Base-by-base conservation (phyloP, 2,329 filamentous ascomycete species). In the Juglanconis sp. region DNA sequence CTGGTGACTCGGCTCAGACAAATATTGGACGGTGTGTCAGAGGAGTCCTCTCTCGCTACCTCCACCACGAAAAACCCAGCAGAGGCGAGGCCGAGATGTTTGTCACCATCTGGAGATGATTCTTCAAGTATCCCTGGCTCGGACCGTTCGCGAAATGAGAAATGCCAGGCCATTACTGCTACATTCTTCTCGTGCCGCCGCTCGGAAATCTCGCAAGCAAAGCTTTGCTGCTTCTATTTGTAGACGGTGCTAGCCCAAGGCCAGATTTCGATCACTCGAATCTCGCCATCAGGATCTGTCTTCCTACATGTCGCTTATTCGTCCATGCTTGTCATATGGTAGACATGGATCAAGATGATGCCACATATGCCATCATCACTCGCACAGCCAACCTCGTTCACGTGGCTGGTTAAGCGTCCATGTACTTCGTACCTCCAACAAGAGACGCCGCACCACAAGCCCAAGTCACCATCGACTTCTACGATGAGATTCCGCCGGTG, bases 251-350 rank as follows among this genome's bases (percentile, higher is more conserved):
- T 24, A 38, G 38, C 51, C 47, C 53, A 58, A 34, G 51, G 50
- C 40, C 56, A 51, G 53, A 47, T 53, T 56, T 54, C 46, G 49
- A 54, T 60, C 57, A 31, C 31, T 56, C 49, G 36, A 51, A 35
- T 35, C 40, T 42, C 34, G 53, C 52, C 40, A 47, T 51, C 49
- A 50, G 40, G 44, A 56, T 42, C 57, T 56, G 44, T 40, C n/a
- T 57, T 59, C 35, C 57, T 56, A 44, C 58, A 48, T n/a, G 44
- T 61, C 56, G 57, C 57, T 54, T 53, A 59, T 48, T 51, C 50
- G 59, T 47, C 55, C 59, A 62, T 62, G 60, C 60, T 56, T 55
- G 53, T 62, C 60, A 60, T 60, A 42, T 62, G 49, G 53, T 36
- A 44, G 51, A 50, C 57, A 60, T 47, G 60, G 57, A 34, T 51